A percentile compares a stretch with the other conserved stretches of the same genome.
Conservation (phyloP, 2,329 filamentous ascomycete species). For the Ophiostoma quercus region DNA sequence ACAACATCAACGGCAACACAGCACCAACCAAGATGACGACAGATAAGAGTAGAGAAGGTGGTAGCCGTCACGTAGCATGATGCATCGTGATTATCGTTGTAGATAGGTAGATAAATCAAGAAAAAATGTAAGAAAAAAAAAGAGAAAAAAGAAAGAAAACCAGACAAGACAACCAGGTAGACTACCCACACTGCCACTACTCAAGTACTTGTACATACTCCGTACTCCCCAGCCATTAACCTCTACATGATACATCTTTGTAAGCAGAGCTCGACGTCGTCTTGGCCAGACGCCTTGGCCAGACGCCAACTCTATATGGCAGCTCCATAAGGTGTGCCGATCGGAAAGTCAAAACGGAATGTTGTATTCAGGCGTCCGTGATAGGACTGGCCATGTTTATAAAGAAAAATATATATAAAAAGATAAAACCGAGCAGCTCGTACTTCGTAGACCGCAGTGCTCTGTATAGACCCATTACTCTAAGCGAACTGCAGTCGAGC, state of each 20-base stretch:
- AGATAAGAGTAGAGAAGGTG: constrained; percentile 8
- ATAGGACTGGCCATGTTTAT: background rate
- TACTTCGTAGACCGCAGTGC: background rate
- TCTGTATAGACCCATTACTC: background rate
- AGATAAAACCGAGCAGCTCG: background rate
- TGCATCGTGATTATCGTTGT: background rate
- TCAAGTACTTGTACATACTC: background rate
- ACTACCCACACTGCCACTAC: background rate
- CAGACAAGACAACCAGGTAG: too few relatives aligned
- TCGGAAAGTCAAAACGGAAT: constrained; percentile 9
- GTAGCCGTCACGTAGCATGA: background rate
- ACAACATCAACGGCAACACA: background rate
- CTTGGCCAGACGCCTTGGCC: background rate
- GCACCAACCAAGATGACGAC: background rate
- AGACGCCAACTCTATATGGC: constrained; percentile 8
- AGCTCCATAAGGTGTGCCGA: constrained; percentile 6
- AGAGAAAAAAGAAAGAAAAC: background rate
- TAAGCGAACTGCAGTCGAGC: background rate
- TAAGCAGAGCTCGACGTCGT: background rate
- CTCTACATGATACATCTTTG: background rate
- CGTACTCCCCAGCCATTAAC: too few relatives aligned
- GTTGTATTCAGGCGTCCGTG: constrained; percentile 14
- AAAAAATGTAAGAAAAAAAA: background rate
- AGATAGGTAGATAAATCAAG: too few relatives aligned
- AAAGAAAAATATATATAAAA: background rate